Evolutionary conservation across 2,329 filamentous ascomycete genomes (phyloP), one percentile per base, ranked within the genome.

Genomic region (Stagonosporopsis vannaccii): DNA sequence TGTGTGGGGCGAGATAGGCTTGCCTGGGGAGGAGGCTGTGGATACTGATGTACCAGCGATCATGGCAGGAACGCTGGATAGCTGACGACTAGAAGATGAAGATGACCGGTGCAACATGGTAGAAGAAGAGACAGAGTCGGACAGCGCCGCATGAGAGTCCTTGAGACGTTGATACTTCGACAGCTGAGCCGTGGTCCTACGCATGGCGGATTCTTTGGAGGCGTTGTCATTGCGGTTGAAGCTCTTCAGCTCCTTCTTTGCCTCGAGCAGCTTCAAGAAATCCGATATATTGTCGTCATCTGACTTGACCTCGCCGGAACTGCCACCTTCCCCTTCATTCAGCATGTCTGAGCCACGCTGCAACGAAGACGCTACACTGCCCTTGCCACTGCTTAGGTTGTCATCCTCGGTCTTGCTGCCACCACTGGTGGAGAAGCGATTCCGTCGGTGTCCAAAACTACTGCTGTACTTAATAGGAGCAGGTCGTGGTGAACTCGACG

Each of bases 211-310:
- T 62, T 92, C 89, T 8, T 86, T 84, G 8, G 80, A 74, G 17
- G 78, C 75, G 32, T 79, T 75, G 59, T 85, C 87, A 65, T 84
- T 87, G 15, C 85, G 82, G 42, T 92, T 88, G 54, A 97, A 90
- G 74, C 88, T 91, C 74, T 87, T 87, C 23, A 95, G 77, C n/a
- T 92, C 94, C 75, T 93, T 96, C 72, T 91, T 91, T 67, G 87
- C 88, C 58, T 98, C 94, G 6, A 99, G 82, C 59, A 92, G 84
- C 68, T 96, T 96, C 59, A 99, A 79, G 67, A 98, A 99, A 48
- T 96, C 92, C 0, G 91, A 92, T 36, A 99, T 96, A 61, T 95
- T 93, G 67, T 97, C 91, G 68, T 96, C 92, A 65, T 98, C 94
- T 0, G 89, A 90, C 81, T 70, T 90, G 81, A 82, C 87, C 81